These are phyloP conservation scores for Quillaja saponaria DNA, from an alignment of 306 rosid species.

Conservation along the genomic window DNA sequence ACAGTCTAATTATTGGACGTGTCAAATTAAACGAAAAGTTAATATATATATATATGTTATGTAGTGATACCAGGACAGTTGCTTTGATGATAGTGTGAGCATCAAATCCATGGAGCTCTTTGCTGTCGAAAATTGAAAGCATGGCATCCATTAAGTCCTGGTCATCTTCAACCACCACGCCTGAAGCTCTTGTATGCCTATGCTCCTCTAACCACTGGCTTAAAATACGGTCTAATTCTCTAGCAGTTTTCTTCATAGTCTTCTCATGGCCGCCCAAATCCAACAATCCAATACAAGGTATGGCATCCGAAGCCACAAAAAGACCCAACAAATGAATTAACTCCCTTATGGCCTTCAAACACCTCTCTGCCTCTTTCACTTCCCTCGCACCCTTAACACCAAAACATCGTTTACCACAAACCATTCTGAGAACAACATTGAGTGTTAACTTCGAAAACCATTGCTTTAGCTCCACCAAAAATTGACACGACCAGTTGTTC, in stretches of 20 bases:
- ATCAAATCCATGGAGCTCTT: conserved; percentile 14
- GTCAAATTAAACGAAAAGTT: too few relatives aligned
- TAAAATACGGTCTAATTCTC: conserved; percentile 27
- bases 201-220: conserved; percentile 38
- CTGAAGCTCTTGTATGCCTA: not conserved
- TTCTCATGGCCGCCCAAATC: conserved; percentile 43
- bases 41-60: too few relatives aligned
- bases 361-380: too few relatives aligned
- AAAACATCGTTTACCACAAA: conserved; percentile 36
- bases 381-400: not conserved
- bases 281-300: conserved; percentile 48
- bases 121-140: not conserved
- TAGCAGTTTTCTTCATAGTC: conserved; percentile 32
- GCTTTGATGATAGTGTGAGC: conserved; percentile 25
- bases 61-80: conserved; percentile 4
- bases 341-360: too few relatives aligned
- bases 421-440: conserved; percentile 26
- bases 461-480: conserved; percentile 30
- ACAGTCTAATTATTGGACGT: too few relatives aligned
- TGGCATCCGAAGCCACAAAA: conserved; percentile 15
- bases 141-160: conserved; percentile 39
- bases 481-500: not conserved
- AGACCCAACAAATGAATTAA: too few relatives aligned
- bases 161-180: too few relatives aligned
- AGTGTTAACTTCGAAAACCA: conserved; percentile 34